Base-by-base conservation (phyloP, 805 yeast genomes). In the Middelhovenomyces tepae region DNA sequence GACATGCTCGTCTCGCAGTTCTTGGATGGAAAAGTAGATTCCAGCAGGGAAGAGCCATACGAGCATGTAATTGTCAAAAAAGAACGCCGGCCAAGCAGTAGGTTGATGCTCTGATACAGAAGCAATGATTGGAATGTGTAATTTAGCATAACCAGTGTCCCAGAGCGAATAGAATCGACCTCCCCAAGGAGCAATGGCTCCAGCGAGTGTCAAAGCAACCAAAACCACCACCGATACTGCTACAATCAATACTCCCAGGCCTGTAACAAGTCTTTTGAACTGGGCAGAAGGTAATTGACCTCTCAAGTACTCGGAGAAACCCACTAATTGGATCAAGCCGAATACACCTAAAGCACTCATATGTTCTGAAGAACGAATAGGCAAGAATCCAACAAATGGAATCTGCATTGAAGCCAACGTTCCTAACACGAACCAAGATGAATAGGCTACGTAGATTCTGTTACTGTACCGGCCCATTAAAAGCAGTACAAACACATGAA, bases 31-130 rank as follows among this genome's bases (percentile, higher is more conserved):
- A 45, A 91, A 60, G 63, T 82, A 91, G 31, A 93, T 80, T 43
- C 98, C 99, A 4, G 87, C 96, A 34, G 99, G 98, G 83, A 91
- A 91, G 47, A 91, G 68, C 98, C 98, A 93, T 50, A 89, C 83
- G 60, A 91, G 68, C 68, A 89, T 73, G 50, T 77, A 83, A 32
- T 91, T 78, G 58, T 91, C 98, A 56, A 89, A 84, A 72, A 85
- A 91, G 59, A 91, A 93, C 8, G 96, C 76, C 7, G 97, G 94
- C 99, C 99, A 91, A 3, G 98, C 95, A n/a, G 97, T 89, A 39
- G 99, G 99, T 68, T 91, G 99, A 67, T 91, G 99, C 65, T 91
- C 99, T 9, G 95, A 84, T 23, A 91, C 98, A 3, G 96, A 87
- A 1, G 99, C 98, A 60, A 91, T 91, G 54, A 91, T 91, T 28